Evolutionary conservation across 495 filamentous ascomycete species (phyloP).

Genomic region (Cercophora samala): DNA sequence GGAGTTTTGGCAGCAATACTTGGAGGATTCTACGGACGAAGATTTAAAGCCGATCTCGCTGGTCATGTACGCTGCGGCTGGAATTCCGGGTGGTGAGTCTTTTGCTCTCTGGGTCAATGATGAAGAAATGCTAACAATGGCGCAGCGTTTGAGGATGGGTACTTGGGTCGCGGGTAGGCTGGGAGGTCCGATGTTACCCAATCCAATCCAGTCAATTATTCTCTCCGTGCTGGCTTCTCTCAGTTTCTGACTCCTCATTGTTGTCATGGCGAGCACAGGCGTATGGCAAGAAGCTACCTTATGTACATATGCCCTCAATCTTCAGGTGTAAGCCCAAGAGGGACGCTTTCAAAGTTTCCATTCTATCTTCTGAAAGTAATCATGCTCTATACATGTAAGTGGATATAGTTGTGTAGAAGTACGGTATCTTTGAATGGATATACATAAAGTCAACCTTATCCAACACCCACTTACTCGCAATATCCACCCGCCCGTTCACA

Average conservation of each 20-base stretch:
- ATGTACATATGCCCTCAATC: too few species aligned
- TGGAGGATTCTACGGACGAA: constrained; percentile 43
- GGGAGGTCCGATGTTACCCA: neutral
- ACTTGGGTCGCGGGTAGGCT: constrained; percentile 10
- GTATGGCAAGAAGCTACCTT: neutral
- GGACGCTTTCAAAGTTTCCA: neutral
- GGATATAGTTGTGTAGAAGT: too few species aligned
- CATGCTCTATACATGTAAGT: too few species aligned
- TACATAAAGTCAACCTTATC: too few species aligned
- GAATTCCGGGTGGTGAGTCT: constrained; percentile 59
- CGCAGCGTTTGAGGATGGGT: constrained; percentile 22
- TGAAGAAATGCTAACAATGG: constrained; percentile 11
- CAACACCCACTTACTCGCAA: too few species aligned
- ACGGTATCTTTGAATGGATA: too few species aligned
- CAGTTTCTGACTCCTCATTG: neutral
- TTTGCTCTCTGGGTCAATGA: neutral
- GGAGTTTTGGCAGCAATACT: constrained; percentile 51
- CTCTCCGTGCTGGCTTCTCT: neutral
- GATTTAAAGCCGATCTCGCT: constrained; percentile 57
- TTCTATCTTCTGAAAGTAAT: too few species aligned
- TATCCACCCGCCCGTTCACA: too few species aligned
- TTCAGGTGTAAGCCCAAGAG: neutral
- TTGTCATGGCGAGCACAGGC: neutral
- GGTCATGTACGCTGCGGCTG: constrained; percentile 64
- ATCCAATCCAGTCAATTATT: neutral